Conservation (phyloP, 306 rosid genomes). For the Purshia tridentata region DNA sequence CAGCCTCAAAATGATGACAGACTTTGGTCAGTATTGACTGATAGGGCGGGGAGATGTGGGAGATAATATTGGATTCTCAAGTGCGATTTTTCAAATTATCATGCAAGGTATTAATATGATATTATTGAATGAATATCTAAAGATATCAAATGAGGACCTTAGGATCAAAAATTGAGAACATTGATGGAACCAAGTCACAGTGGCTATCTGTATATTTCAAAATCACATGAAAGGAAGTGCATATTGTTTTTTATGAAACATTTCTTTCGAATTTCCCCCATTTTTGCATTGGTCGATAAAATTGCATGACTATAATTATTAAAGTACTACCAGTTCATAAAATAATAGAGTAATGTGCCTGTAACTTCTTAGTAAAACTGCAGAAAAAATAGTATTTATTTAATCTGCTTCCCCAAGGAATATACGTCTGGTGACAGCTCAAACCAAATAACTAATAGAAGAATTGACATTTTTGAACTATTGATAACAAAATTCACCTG, state of each 20-base stretch:
- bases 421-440: not conserved
- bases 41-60: not conserved
- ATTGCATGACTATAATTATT: not conserved
- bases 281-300: not conserved
- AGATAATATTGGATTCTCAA: not conserved
- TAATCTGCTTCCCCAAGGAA: not conserved
- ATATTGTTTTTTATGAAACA: not conserved
- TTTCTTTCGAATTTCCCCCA: too few relatives aligned
- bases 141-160: not conserved
- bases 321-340: conserved; percentile 2
- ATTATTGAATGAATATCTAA: not conserved
- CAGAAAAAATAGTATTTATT: not conserved
- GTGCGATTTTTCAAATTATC: not conserved
- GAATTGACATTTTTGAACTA: too few relatives aligned
- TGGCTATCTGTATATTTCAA: not conserved
- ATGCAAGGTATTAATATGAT: not conserved
- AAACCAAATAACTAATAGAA: not conserved
- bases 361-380: not conserved
- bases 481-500: conserved; percentile 50
- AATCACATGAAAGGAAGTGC: not conserved
- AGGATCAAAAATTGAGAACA: not conserved
- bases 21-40: not conserved
- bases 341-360: not conserved
- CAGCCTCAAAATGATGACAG: not conserved
- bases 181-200: not conserved